These are phyloP conservation scores for Aurantiochytrium sp. DNA, from an alignment of 108 stramenopile genomes.

Conservation along the genomic window DNA sequence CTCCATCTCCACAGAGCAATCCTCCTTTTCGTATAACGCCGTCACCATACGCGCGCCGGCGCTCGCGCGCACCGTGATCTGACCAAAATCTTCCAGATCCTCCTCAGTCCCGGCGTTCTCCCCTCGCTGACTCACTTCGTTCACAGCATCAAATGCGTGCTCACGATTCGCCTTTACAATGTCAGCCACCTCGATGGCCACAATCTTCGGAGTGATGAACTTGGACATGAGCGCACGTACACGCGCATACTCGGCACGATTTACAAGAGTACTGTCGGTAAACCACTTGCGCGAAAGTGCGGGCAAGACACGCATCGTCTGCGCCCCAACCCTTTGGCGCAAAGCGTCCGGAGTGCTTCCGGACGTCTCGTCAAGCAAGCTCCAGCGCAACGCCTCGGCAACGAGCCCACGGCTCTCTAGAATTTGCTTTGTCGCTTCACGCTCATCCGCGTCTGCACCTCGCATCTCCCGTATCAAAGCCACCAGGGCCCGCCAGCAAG, in stretches of 20 bases:
- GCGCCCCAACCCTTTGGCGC: neutral
- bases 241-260: neutral
- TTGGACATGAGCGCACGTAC: neutral
- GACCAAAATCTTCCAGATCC: neutral
- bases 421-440: neutral
- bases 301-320: neutral
- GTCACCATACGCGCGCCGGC: neutral
- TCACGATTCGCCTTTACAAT: neutral
- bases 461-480: neutral
- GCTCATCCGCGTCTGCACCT: neutral
- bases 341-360: neutral
- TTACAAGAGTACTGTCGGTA: neutral
- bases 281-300: conserved; percentile 1
- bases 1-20: neutral
- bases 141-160: neutral
- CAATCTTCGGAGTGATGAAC: neutral
- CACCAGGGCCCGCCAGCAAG: neutral
- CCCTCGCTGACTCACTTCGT: neutral
- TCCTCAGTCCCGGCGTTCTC: neutral
- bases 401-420: neutral
- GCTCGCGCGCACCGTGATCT: neutral
- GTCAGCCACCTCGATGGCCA: neutral
- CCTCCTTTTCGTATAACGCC: conserved; percentile 19
- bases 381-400: neutral
- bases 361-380: neutral